Evolutionary conservation across 1,284 basidiomycete genomes (phyloP).

Genomic region (Inonotus obliquus): DNA sequence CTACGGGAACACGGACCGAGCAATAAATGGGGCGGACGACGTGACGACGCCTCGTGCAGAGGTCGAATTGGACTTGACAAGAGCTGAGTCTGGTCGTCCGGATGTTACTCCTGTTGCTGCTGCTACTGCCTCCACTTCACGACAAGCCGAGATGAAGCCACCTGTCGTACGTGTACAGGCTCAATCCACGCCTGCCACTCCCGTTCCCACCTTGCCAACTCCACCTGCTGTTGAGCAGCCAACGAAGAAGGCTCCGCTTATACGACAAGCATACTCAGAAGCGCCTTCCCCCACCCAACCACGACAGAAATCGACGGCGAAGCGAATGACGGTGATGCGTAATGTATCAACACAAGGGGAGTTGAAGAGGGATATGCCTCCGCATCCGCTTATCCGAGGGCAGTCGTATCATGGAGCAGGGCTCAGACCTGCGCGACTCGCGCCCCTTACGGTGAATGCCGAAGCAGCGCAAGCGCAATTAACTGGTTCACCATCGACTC

Average conservation of each 20-base stretch:
- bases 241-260: neutral
- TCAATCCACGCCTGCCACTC: slow-evolving; percentile 23
- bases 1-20: slow-evolving; percentile 23
- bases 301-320: slow-evolving; percentile 20
- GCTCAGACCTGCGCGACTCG: slow-evolving; percentile 49
- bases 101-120: slow-evolving; percentile 11
- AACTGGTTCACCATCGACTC: slow-evolving; percentile 34
- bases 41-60: slow-evolving; percentile 33
- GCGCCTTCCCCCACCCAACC: slow-evolving; percentile 37
- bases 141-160: slow-evolving; percentile 22
- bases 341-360: slow-evolving; percentile 14
- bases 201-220: slow-evolving; percentile 19
- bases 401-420: slow-evolving; percentile 45
- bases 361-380: slow-evolving; percentile 33
- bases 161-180: slow-evolving; percentile 25
- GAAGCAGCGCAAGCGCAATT: slow-evolving; percentile 43
- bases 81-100: slow-evolving; percentile 29
- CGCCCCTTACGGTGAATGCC: slow-evolving; percentile 57
- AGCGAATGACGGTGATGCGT: slow-evolving; percentile 11
- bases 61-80: slow-evolving; percentile 29
- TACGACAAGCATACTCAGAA: slow-evolving; percentile 34
- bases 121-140: slow-evolving; percentile 15
- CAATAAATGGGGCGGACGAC: slow-evolving; percentile 19
- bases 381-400: slow-evolving; percentile 71
- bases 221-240: slow-evolving; percentile 24